Percentiles rank a stretch among this genome's conserved stretches.
Evolutionary conservation across 495 filamentous ascomycete genomes (phyloP).

Genomic region (Chlorociboria aeruginascens): DNA sequence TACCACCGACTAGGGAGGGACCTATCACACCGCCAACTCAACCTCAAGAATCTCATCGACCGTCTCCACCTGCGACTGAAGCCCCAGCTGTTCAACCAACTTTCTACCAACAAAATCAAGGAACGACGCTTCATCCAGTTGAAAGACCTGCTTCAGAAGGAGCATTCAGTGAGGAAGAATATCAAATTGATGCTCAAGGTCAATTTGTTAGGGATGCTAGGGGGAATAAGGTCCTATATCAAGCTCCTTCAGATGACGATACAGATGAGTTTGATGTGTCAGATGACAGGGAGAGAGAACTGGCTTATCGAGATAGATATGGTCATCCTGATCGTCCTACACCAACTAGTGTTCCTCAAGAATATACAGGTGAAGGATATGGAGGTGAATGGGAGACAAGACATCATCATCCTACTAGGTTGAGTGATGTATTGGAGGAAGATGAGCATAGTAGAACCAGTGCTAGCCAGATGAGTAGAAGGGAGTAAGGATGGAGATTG

Average conservation of each 20-base stretch:
- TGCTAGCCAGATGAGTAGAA: slow-evolving; percentile 23
- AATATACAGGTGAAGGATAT: slow-evolving; percentile 49
- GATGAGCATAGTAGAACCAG: slow-evolving; percentile 58
- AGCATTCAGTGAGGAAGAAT: slow-evolving; percentile 45
- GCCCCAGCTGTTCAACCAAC: slow-evolving; percentile 23
- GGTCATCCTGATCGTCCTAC: background rate
- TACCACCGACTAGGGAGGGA: slow-evolving; percentile 35
- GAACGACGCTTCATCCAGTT: slow-evolving; percentile 14
- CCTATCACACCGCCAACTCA: slow-evolving; percentile 21
- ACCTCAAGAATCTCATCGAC: slow-evolving; percentile 22
- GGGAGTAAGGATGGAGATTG: slow-evolving; percentile 7
- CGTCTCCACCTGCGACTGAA: background rate
- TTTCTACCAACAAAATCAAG: slow-evolving; percentile 19
- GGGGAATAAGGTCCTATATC: slow-evolving; percentile 34
- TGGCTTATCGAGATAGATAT: slow-evolving; percentile 11
- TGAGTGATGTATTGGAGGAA: slow-evolving; percentile 88
- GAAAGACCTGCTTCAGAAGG: slow-evolving; percentile 29
- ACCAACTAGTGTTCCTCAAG: slow-evolving; percentile 15
- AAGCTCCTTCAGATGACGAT: slow-evolving; percentile 28
- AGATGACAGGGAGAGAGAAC: slow-evolving; percentile 10
- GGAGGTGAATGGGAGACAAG: slow-evolving; percentile 66
- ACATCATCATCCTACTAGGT: slow-evolving; percentile 86
- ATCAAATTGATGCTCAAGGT: slow-evolving; percentile 38
- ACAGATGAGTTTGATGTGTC: slow-evolving; percentile 38
- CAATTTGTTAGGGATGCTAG: slow-evolving; percentile 32